A percentile compares a stretch with the other conserved stretches of the same genome.
These are phyloP conservation scores for Salvia splendens DNA, from an alignment of 257 asterid species.

Conservation along the genomic window DNA sequence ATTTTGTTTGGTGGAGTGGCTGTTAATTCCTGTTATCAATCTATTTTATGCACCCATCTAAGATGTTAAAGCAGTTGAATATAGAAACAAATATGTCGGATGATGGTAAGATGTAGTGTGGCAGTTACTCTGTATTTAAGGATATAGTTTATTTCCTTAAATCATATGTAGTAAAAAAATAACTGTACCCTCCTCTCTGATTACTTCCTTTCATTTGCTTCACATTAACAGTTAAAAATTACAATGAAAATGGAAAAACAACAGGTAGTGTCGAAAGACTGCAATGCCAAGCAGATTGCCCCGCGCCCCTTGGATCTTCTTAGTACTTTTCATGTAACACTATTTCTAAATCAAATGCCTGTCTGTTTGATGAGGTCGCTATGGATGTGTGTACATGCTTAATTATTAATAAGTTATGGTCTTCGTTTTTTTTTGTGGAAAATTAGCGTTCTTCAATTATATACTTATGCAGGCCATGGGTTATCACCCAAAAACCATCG, in stretches of 20 bases:
- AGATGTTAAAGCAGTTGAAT: conserved; percentile 6
- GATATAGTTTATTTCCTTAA: conserved; percentile 4
- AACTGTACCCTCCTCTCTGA: background rate
- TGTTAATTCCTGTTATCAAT: background rate
- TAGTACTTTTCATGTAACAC: background rate
- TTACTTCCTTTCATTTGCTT: conserved; percentile 9
- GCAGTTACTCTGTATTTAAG: background rate
- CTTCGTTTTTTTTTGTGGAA: conserved; percentile 21
- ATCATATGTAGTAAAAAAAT: background rate
- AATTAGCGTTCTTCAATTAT: conserved; percentile 1
- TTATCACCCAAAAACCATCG: conserved; percentile 26
- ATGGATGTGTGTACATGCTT: conserved; percentile 16
- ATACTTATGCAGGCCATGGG: conserved; percentile 55
- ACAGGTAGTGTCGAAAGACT: background rate
- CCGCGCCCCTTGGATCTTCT: background rate
- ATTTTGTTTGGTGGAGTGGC: background rate
- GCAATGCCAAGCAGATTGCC: background rate
- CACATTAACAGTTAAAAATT: background rate
- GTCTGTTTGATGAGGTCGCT: conserved; percentile 1
- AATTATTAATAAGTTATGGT: background rate
- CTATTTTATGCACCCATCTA: conserved; percentile 6
- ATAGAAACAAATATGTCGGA: background rate
- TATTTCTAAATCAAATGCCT: background rate
- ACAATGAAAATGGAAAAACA: background rate
- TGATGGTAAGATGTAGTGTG: background rate